Percentiles rank a stretch among this genome's conserved stretches.
phyloP scores from a whole-genome alignment of 75 land plant species.

The Azolla pinnata region DNA sequence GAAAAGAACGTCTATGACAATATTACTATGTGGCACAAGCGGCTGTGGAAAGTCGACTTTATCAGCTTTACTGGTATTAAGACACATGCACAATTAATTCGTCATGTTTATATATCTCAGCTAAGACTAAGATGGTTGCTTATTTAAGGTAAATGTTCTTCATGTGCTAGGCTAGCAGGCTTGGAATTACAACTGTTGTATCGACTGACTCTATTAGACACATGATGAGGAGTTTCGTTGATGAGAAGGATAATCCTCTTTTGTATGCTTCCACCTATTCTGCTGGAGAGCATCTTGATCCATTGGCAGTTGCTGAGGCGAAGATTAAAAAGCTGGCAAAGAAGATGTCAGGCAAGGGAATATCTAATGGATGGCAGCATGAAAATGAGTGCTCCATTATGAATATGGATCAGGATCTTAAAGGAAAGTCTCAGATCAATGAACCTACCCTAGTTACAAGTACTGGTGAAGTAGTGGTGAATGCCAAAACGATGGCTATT shows the following conservation, averaged over 20 bases:
- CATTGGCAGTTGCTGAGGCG: slow-evolving; percentile 33
- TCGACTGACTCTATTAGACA: slow-evolving; percentile 50
- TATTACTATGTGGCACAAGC: slow-evolving; percentile 43
- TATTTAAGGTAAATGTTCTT: no score
- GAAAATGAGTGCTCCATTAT: no score
- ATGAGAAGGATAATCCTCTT: slow-evolving; percentile 37
- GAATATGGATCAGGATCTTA: background rate
- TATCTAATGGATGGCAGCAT: no score
- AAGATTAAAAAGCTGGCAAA: slow-evolving; percentile 23
- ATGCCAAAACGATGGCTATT: slow-evolving; percentile 36
- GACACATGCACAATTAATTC: no score
- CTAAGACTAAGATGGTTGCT: no score
- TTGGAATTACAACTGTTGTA: slow-evolving; percentile 46
- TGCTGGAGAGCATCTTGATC: slow-evolving; percentile 47
- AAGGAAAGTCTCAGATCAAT: background rate
- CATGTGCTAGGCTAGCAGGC: slow-evolving; percentile 30
- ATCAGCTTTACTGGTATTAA: slow-evolving; percentile 43
- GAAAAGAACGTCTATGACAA: slow-evolving; percentile 32
- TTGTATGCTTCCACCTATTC: slow-evolving; percentile 49
- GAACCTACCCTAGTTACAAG: no score
- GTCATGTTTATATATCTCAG: no score
- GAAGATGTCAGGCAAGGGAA: slow-evolving; percentile 8
- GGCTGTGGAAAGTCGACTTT: slow-evolving; percentile 52
- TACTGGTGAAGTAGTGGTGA: slow-evolving; percentile 17
- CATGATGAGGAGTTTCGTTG: slow-evolving; percentile 49